Evolutionary conservation across 2,329 filamentous ascomycete species (phyloP).

Genomic region (Tolypocladium ovalisporum): DNA sequence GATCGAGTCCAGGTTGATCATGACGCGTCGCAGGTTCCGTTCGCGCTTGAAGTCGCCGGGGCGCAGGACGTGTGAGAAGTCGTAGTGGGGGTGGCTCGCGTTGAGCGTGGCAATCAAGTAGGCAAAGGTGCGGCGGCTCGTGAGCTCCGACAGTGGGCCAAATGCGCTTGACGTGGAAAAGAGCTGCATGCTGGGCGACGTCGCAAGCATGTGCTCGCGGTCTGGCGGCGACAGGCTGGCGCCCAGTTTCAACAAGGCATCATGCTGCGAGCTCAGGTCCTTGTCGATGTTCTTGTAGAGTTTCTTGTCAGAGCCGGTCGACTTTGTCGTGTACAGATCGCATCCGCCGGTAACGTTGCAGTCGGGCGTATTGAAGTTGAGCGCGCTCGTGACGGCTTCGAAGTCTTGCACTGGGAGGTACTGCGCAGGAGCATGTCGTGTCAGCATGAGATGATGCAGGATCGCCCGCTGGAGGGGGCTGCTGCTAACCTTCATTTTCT

Average conservation of each 20-base stretch:
- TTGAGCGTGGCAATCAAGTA: constrained; percentile 96
- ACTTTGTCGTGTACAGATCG: constrained; percentile 96
- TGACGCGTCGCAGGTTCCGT: constrained; percentile 66
- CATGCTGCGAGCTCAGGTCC: constrained; percentile 83
- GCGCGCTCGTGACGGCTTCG: constrained; percentile 79
- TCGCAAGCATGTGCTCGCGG: constrained; percentile 55
- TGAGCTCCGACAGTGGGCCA: constrained; percentile 76
- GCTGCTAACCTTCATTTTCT: constrained; percentile 27
- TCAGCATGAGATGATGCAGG: not conserved
- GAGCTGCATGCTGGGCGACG: constrained; percentile 45
- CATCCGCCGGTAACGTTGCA: constrained; percentile 87
- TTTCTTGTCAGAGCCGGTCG: constrained; percentile 91
- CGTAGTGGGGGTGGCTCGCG: constrained; percentile 82
- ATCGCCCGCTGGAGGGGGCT: too few relatives aligned
- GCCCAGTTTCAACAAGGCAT: constrained; percentile 74
- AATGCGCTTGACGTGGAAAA: constrained; percentile 85
- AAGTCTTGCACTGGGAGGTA: constrained; percentile 87
- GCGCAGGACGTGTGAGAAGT: constrained; percentile 86
- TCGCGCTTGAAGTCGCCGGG: constrained; percentile 86
- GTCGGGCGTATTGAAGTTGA: constrained; percentile 93
- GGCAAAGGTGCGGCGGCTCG: constrained; percentile 83
- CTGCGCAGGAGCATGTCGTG: constrained; percentile 31
- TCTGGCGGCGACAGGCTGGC: constrained; percentile 80
- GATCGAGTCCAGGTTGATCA: constrained; percentile 79
- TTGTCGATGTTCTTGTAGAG: constrained; percentile 92